Evolutionary conservation across 2,329 filamentous ascomycete species (phyloP), one percentile per base, ranked within the genome.

Genomic region (Xylariaceae sp.): DNA sequence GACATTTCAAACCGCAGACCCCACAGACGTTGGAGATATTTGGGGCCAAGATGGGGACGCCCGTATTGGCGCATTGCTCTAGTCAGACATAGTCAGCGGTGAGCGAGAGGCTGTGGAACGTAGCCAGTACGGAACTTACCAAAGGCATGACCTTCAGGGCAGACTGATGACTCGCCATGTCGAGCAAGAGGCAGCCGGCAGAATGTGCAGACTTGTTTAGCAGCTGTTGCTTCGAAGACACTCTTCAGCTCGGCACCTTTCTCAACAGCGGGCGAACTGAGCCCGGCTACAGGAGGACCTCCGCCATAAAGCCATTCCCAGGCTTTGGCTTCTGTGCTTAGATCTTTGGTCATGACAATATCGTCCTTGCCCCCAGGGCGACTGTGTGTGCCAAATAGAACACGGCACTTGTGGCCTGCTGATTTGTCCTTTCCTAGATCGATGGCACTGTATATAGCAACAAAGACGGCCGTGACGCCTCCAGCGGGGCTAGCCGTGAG

Each of bases 301-400:
- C 67, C 66, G 15, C 77, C 78, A 57, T 83, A 82, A 74, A 82
- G 78, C 72, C 76, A 80, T 53, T 82, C 75, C 73, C 79, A 82
- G 40, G 77, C 68, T 35, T 68, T 66, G 0, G 73, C 80, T 61
- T 83, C 80, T 2, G 78, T 80, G n/a, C 76, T 77, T 17, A 78
- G 63, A 2, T 55, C 59, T 45, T 51, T 47, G 10, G 50, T 38
- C 15, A 51, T 27, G 27, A 49, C 36, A 41, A 14, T 31, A 0
- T 49, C 48, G 6, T 56, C 48, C 9, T 7, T 35, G 1, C 39
- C 40, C 9, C 55, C 52, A 1, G 38, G 18, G n/a, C 14, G 55
- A 53, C 45, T 48, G 47, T 44, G 48, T 35, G 33, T 42, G 32
- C 65, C 70, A 48, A 75, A 74, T 15, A 71, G 50, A 2, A 75